Conservation (phyloP, 495 filamentous ascomycete genomes). For the Tuber magnatum region DNA sequence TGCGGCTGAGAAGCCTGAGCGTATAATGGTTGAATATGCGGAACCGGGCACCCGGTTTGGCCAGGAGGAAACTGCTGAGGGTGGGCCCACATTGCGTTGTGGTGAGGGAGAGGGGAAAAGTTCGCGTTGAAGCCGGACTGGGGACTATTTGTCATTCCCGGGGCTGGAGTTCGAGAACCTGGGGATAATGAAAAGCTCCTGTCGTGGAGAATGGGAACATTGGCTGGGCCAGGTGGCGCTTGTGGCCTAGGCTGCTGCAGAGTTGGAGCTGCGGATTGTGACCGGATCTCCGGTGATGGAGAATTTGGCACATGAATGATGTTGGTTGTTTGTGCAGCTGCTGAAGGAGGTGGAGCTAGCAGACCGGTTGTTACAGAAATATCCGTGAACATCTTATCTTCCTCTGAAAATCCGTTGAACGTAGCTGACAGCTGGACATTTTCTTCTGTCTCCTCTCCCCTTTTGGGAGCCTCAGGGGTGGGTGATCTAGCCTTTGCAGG, state of each 20-base stretch:
- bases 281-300: slow-evolving; percentile 16
- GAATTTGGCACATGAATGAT: slow-evolving; percentile 14
- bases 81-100: neutral
- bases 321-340: slow-evolving; percentile 10
- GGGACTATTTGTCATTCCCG: neutral
- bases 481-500: slow-evolving; percentile 14
- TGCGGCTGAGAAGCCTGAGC: neutral
- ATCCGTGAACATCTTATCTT: slow-evolving; percentile 39
- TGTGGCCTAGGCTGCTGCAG: slow-evolving; percentile 26
- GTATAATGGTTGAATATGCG: neutral
- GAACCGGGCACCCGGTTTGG: neutral
- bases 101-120: neutral
- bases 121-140: neutral
- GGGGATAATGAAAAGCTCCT: slow-evolving; percentile 17
- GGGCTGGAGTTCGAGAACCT: neutral
- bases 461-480: slow-evolving; percentile 14
- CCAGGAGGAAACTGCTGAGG: neutral
- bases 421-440: slow-evolving; percentile 38
- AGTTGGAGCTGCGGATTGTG: slow-evolving; percentile 13
- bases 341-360: slow-evolving; percentile 7
- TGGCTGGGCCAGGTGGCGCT: slow-evolving; percentile 20
- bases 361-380: slow-evolving; percentile 18
- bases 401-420: slow-evolving; percentile 36
- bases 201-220: slow-evolving; percentile 21
- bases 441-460: slow-evolving; percentile 10